Base-by-base conservation (phyloP, 2,329 filamentous ascomycete genomes). In the Paecilomyces sp. region DNA sequence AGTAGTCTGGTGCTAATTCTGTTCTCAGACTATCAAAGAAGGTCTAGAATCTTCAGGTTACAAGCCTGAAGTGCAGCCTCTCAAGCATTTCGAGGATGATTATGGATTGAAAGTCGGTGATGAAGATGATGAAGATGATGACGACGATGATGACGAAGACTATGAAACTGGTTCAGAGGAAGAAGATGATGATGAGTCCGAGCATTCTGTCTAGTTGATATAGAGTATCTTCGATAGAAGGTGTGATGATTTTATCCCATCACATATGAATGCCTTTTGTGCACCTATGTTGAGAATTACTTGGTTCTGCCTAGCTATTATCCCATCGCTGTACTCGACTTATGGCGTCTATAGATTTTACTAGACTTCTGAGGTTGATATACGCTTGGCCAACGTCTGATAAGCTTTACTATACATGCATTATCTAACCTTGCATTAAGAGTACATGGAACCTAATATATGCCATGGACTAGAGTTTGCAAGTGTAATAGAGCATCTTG, bases 81-180 rank as follows among this genome's bases (percentile, higher is more conserved):
- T 97, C 56, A 85, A 87, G 51, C 83, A 89, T 67, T 97, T 96
- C 74, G 86, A 95, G 73, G 91, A 97, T 64, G 90, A 92, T 68
- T 97, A 97, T 71, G 93, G 93, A 0, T 77, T 97, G 54, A 83
- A 89, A 72, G 82, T 81, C 2, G 80, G 79, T 1, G 83, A 82
- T 2, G 85, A 82, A 0, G 84, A 85, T 3, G 85, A 85, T 2
- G 84, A 84, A 0, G 80, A 82, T 0, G 80, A 82, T 0, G 83
- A 84, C 0, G 82, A 83, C 0, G 86, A 33, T 2, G 36, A 47
- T 8, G 36, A 80, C 1, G 77, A 77, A 6, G 76, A 75, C 11
- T 74, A 77, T 0, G 80, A 83, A 0, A 67, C 65, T 15, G 74
- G 70, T 34, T 81, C 79, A 0, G 80, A 80, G 0, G 79, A 79